These are phyloP conservation scores for Spathaspora sp. DNA, from an alignment of 805 yeast species.

Conservation along the genomic window DNA sequence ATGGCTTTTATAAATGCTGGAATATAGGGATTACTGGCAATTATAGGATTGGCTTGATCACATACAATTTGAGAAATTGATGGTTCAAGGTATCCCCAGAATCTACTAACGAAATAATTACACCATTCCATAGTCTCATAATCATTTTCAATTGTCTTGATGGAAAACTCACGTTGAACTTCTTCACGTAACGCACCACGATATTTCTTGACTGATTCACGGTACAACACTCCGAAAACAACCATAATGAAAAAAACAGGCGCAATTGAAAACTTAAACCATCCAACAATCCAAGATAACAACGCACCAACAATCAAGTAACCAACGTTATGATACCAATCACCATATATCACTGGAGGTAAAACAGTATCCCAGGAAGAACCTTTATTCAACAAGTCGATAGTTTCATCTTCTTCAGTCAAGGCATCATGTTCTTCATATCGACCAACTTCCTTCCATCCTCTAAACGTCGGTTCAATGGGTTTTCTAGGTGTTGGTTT, in stretches of 20 bases:
- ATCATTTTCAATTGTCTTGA: conserved; percentile 78
- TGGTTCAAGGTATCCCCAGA: conserved; percentile 92
- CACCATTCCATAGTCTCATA: conserved; percentile 96
- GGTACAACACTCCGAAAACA: conserved; percentile 63
- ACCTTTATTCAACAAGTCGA: conserved; percentile 65
- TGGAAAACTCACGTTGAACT: conserved; percentile 81
- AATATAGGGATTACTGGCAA: conserved; percentile 63
- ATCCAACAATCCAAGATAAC: conserved; percentile 76
- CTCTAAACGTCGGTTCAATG: conserved; percentile 69
- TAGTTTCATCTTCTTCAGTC: conserved; percentile 64
- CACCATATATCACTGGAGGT: conserved; percentile 80
- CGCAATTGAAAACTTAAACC: conserved; percentile 71
- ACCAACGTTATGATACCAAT: conserved; percentile 93
- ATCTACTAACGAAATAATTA: conserved; percentile 82
- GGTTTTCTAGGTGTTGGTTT: conserved; percentile 47
- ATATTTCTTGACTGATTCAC: conserved; percentile 80
- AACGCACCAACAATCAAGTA: conserved; percentile 63
- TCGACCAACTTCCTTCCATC: conserved; percentile 93
- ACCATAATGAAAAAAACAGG: conserved; percentile 74
- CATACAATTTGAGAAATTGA: conserved; percentile 80
- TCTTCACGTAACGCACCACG: conserved; percentile 71
- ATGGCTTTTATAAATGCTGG: conserved; percentile 82
- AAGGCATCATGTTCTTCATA: conserved; percentile 71
- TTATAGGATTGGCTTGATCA: conserved; percentile 77
- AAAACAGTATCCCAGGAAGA: conserved; percentile 73